Conservation (phyloP, 176 grass and related monocot species). For the Poa pratensis region DNA sequence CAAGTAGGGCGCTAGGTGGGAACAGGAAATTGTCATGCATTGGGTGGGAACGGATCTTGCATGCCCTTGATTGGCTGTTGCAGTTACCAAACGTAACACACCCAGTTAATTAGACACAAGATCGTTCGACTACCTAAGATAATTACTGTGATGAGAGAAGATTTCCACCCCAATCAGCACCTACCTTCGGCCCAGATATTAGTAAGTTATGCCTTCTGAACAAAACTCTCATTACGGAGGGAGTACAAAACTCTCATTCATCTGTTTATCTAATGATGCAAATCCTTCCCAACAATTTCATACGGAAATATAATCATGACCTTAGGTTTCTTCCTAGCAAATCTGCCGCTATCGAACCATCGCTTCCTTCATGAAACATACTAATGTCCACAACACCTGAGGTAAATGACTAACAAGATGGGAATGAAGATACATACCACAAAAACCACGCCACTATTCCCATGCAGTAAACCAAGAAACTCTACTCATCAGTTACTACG, state of each 20-base stretch:
- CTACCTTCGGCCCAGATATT: too few relatives aligned
- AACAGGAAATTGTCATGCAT: too few relatives aligned
- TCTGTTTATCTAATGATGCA: slow-evolving; percentile 12
- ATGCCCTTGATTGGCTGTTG: too few relatives aligned
- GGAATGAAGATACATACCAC: background rate
- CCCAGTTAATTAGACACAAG: too few relatives aligned
- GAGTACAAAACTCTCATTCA: background rate
- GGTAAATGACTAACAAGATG: slow-evolving; percentile 6
- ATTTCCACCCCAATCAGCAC: too few relatives aligned
- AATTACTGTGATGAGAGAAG: too few relatives aligned
- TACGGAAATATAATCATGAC: background rate
- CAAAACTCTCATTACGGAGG: too few relatives aligned
- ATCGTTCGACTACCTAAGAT: too few relatives aligned
- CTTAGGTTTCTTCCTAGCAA: slow-evolving; percentile 5
- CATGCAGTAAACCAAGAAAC: background rate
- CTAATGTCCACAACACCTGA: background rate
- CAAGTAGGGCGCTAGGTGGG: too few relatives aligned
- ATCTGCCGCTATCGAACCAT: background rate
- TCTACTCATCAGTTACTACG: background rate
- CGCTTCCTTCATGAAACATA: background rate
- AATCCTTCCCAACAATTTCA: background rate
- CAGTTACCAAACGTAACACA: too few relatives aligned
- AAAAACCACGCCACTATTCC: background rate
- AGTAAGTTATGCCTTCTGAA: too few relatives aligned
- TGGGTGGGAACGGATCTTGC: too few relatives aligned